phyloP scores from a whole-genome alignment of 345 rosid genomes.

The thale cress (Arabidopsis thaliana) region TAIR10.1 NC_003076.8:9403501-9404000 shows the following conservation, averaged over 20 bases:
- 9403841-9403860: conserved; percentile 6
- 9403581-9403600: conserved; percentile 6
- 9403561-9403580: conserved; percentile 12
- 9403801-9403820: not conserved
- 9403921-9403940: conserved; percentile 82
- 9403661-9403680: not conserved
- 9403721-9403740: not conserved
- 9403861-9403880: conserved; percentile 56
- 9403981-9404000: conserved; percentile 31
- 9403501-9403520: not conserved
- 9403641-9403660: not conserved
- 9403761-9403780: conserved; percentile 19
- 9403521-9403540: conserved; percentile 18
- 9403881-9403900: conserved; percentile 63
- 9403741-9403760: conserved; percentile 13
- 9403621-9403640: conserved; percentile 33
- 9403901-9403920: conserved; percentile 79
- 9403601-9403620: conserved; percentile 27
- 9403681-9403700: conserved; percentile 15
- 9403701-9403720: not conserved
- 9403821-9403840: conserved; percentile 16
- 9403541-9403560: conserved; percentile 19
- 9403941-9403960: conserved; percentile 69
- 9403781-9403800: not conserved
- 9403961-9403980: conserved; percentile 69